Conservation (phyloP, 2,329 filamentous ascomycete genomes). For the Neophaeococcomyces aloes region DNA sequence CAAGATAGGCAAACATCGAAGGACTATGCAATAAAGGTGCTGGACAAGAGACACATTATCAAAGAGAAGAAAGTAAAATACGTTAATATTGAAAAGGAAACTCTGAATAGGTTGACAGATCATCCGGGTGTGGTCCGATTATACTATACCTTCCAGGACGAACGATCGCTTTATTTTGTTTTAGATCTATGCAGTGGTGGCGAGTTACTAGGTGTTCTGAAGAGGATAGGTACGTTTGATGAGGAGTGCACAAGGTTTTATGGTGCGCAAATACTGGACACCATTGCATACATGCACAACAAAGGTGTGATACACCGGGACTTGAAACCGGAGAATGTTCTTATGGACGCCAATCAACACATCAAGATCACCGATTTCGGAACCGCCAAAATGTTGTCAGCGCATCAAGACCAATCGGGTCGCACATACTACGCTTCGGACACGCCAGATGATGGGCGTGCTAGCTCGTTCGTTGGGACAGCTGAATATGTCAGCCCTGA, state of each 20-base stretch:
- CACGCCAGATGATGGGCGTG: slow-evolving; percentile 49
- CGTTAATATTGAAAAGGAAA: slow-evolving; percentile 99
- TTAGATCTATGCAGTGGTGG: slow-evolving; percentile 86
- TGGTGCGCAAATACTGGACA: slow-evolving; percentile 86
- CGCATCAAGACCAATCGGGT: slow-evolving; percentile 35
- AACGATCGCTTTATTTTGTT: slow-evolving; percentile 91
- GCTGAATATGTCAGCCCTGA: slow-evolving; percentile 98
- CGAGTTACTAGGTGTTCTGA: slow-evolving; percentile 82
- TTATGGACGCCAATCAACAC: slow-evolving; percentile 91
- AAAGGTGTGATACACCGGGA: slow-evolving; percentile 93
- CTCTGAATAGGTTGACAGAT: slow-evolving; percentile 86
- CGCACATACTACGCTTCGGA: slow-evolving; percentile 23
- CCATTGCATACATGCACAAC: slow-evolving; percentile 96
- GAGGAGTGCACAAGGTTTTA: slow-evolving; percentile 92
- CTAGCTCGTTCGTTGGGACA: slow-evolving; percentile 92
- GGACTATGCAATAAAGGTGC: slow-evolving; percentile 95
- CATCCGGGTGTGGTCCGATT: slow-evolving; percentile 92
- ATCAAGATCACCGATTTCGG: slow-evolving; percentile 99
- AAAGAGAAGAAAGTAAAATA: slow-evolving; percentile 99
- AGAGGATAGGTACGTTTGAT: slow-evolving; percentile 90
- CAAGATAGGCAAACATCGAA: slow-evolving; percentile 89
- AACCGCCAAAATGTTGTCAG: slow-evolving; percentile 81
- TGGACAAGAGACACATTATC: slow-evolving; percentile 98
- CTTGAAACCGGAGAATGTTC: slow-evolving; percentile 91
- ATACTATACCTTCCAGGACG: slow-evolving; percentile 98